These are phyloP conservation scores for Sclerotinia borealis DNA, from an alignment of 2,329 filamentous ascomycete genomes.

Conservation along the genomic window DNA sequence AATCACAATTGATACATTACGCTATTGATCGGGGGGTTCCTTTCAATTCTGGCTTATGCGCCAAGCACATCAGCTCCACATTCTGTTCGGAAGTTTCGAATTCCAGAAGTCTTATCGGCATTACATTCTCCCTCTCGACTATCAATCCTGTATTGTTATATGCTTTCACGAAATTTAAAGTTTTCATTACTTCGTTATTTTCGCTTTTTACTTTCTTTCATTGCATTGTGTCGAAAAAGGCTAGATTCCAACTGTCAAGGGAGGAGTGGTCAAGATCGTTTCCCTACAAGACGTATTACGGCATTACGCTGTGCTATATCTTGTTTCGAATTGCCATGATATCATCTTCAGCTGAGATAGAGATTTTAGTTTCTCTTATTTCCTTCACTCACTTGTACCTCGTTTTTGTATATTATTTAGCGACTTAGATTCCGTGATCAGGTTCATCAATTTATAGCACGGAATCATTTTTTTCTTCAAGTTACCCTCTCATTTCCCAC, in stretches of 20 bases:
- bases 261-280: background rate
- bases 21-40: background rate
- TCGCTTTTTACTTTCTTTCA: background rate
- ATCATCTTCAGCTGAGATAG: background rate
- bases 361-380: background rate
- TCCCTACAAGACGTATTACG: background rate
- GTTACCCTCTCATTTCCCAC: rapidly evolving
- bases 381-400: background rate
- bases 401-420: background rate
- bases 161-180: background rate
- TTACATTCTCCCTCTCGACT: no score
- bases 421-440: background rate
- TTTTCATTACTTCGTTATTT: background rate
- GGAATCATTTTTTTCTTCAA: background rate
- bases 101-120: background rate
- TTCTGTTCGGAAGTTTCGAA: background rate
- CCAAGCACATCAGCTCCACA: background rate
- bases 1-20: background rate
- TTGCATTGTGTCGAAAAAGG: background rate
- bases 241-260: no score
- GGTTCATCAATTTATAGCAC: background rate
- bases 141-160: background rate
- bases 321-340: background rate
- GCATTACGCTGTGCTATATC: background rate
- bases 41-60: background rate